These are phyloP conservation scores for Mycothermus thermophilus DNA, from an alignment of 495 filamentous ascomycete species.

Conservation along the genomic window DNA sequence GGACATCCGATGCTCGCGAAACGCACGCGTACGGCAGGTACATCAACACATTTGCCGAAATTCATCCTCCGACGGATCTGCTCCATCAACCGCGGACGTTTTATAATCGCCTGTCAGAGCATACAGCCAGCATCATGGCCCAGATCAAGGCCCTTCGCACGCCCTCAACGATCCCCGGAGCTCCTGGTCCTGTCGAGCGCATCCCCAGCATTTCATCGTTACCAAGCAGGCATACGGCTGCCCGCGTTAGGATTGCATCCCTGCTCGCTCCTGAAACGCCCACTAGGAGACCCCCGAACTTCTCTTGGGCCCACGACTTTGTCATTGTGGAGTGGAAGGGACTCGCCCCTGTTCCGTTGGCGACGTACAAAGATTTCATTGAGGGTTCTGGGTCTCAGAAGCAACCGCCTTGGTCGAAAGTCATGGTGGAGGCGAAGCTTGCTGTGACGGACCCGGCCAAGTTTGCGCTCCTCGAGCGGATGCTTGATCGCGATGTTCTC, in stretches of 20 bases:
- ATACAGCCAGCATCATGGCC: conserved; percentile 28
- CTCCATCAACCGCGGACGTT: conserved; percentile 24
- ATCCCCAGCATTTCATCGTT: too few relatives aligned
- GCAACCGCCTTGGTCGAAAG: conserved; percentile 4
- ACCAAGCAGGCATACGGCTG: too few relatives aligned
- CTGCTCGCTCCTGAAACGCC: conserved; percentile 17
- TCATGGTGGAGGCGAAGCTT: conserved; percentile 19
- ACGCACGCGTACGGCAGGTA: conserved; percentile 4
- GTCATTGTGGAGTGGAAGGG: conserved; percentile 41
- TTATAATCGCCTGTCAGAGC: conserved; percentile 27
- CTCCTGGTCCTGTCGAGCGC: too few relatives aligned
- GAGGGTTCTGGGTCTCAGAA: conserved; percentile 5
- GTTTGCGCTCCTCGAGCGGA: conserved; percentile 35
- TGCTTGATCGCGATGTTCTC: conserved; percentile 43
- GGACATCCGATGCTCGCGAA: too few relatives aligned
- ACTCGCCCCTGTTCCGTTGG: conserved; percentile 16
- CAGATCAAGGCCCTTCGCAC: conserved; percentile 31
- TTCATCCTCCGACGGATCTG: conserved; percentile 22
- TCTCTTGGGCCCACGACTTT: conserved; percentile 40
- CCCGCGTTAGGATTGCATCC: conserved; percentile 31
- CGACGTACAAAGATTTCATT: conserved; percentile 10
- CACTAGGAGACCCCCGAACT: background rate
- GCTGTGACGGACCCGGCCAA: conserved; percentile 21
- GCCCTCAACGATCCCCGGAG: too few relatives aligned
- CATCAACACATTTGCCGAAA: conserved; percentile 19